A percentile compares a stretch with the other conserved stretches of the same genome.
phyloP scores from a whole-genome alignment of 192 early-diverging fungal species.

The Glomus cerebriforme region DNA sequence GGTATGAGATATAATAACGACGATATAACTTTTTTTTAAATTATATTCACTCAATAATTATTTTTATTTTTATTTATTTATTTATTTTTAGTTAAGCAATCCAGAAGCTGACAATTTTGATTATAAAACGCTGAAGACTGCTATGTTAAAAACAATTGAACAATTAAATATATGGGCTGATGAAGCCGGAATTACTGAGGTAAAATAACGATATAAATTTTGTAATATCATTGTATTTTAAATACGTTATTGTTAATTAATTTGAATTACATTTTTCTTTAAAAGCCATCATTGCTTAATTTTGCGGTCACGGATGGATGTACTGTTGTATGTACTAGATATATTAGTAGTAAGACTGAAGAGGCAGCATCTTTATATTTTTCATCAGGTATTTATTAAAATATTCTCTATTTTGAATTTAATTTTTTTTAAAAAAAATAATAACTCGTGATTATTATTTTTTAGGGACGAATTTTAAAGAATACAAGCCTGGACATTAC shows the following conservation, averaged over 20 bases:
- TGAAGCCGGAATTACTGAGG: constrained; percentile 62
- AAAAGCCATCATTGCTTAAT: constrained; percentile 63
- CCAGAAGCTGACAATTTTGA: constrained; percentile 54
- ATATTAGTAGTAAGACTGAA: constrained; percentile 65
- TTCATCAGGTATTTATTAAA: constrained; percentile 55
- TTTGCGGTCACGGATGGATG: constrained; percentile 84
- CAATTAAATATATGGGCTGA: constrained; percentile 72
- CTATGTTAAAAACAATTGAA: constrained; percentile 76
- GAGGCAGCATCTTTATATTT: constrained; percentile 79
- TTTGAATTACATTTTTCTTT: not conserved
- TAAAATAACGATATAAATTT: not conserved
- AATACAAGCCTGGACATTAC: constrained; percentile 68
- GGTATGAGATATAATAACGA: constrained; percentile 42
- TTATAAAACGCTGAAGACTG: constrained; percentile 61
- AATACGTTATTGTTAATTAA: not conserved
- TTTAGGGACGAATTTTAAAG: constrained; percentile 64
- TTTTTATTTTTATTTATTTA: constrained; percentile 17
- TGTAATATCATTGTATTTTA: not conserved
- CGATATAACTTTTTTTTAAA: not conserved
- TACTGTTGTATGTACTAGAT: constrained; percentile 73
- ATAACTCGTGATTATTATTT: not conserved
- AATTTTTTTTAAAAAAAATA: not conserved
- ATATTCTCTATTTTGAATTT: not conserved
- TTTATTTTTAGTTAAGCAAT: constrained; percentile 32
- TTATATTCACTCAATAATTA: not conserved